These are phyloP conservation scores for Oidium heveae DNA, from an alignment of 2,329 filamentous ascomycete genomes.

Conservation along the genomic window DNA sequence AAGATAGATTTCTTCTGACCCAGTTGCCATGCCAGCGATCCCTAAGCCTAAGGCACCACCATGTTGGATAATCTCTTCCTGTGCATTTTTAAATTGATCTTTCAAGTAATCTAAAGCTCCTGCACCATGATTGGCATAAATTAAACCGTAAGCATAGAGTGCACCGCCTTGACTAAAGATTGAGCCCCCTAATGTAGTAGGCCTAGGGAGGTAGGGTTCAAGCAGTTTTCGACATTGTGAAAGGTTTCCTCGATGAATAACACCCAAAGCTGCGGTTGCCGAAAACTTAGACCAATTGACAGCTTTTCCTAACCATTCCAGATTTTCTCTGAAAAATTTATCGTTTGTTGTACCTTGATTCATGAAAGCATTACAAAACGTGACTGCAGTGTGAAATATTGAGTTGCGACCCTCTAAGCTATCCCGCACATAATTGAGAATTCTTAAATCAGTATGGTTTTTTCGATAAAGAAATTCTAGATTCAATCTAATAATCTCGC, in stretches of 20 bases:
- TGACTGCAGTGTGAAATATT: constrained; percentile 94
- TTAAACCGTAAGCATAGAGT: constrained; percentile 80
- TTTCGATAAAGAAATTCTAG: constrained; percentile 91
- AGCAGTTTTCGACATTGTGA: constrained; percentile 81
- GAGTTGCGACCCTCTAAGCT: constrained; percentile 89
- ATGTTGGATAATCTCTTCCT: constrained; percentile 88
- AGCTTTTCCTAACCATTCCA: constrained; percentile 94
- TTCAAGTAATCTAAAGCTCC: constrained; percentile 64
- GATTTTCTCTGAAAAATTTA: constrained; percentile 92
- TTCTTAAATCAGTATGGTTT: constrained; percentile 75
- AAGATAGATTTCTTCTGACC: constrained; percentile 72
- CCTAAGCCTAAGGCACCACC: constrained; percentile 85
- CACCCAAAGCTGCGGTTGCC: constrained; percentile 81
- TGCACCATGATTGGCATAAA: constrained; percentile 91
- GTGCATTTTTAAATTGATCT: constrained; percentile 45
- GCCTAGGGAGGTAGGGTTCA: constrained; percentile 76
- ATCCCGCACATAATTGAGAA: constrained; percentile 89
- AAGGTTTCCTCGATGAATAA: constrained; percentile 89
- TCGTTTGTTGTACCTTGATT: constrained; percentile 95
- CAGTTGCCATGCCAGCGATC: constrained; percentile 93
- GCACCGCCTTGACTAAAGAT: constrained; percentile 92
- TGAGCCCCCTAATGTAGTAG: constrained; percentile 53
- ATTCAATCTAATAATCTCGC: constrained; percentile 82
- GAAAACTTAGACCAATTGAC: constrained; percentile 99
- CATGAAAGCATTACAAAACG: constrained; percentile 97